phyloP scores from a whole-genome alignment of 2,329 filamentous ascomycete species.

The Colletotrichum caudatum region DNA sequence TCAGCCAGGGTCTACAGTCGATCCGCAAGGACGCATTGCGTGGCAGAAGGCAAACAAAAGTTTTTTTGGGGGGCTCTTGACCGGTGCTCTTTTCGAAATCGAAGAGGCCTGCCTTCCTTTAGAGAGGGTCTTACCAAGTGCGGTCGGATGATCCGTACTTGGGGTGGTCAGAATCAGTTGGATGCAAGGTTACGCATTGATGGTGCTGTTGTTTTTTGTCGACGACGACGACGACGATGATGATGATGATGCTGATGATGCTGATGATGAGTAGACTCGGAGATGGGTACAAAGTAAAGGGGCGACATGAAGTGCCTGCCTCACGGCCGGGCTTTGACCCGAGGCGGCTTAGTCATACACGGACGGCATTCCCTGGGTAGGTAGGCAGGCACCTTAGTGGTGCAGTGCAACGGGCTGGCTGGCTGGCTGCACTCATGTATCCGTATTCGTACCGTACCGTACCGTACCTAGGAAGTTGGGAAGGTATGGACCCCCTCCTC shows the following conservation, averaged over 20 bases:
- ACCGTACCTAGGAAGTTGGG: too few relatives aligned
- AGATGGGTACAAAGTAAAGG: constrained; percentile 2
- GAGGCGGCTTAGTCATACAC: background rate
- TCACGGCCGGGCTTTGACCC: background rate
- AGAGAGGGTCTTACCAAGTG: background rate
- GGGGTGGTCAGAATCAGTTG: constrained; percentile 6
- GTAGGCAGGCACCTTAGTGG: background rate
- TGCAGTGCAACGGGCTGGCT: too few relatives aligned
- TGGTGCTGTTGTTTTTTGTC: background rate
- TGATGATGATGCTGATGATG: background rate
- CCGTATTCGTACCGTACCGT: too few relatives aligned
- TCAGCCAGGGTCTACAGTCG: constrained; percentile 10
- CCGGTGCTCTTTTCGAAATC: constrained; percentile 1
- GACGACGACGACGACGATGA: background rate
- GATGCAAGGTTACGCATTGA: background rate
- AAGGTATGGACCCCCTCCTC: background rate
- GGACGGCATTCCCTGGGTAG: background rate
- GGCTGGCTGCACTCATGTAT: too few relatives aligned
- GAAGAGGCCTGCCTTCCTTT: background rate
- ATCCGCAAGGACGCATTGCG: constrained; percentile 3
- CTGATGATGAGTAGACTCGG: constrained; percentile 2
- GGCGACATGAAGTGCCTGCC: background rate
- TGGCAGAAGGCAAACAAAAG: constrained; percentile 5
- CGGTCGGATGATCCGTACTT: constrained; percentile 17
- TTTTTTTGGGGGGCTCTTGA: background rate